Conservation (phyloP, 768 basidiomycete species). For the Cystofilobasidium capitatum region DNA sequence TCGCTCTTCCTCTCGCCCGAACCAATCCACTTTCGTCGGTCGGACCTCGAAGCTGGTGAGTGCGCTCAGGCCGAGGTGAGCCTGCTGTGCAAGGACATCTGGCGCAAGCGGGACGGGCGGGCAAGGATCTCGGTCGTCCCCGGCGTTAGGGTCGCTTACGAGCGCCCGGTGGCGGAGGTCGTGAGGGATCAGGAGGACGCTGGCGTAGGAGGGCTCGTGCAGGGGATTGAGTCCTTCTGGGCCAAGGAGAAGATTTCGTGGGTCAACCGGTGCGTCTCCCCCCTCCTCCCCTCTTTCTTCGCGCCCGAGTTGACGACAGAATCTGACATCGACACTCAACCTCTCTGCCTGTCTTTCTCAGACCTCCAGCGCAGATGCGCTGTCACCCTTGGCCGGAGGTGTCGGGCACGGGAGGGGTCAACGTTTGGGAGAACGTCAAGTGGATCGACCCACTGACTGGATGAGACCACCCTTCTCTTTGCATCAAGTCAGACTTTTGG, state of each 20-base stretch:
- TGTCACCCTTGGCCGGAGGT: conserved; percentile 28
- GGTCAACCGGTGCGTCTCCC: background rate
- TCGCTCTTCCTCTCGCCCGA: background rate
- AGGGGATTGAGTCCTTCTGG: background rate
- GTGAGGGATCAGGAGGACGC: conserved; percentile 9
- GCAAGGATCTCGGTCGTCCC: conserved; percentile 23
- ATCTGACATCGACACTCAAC: background rate
- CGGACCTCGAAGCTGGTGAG: background rate
- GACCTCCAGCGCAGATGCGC: conserved; percentile 18
- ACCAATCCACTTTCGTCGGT: conserved; percentile 18
- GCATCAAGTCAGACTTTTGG: background rate
- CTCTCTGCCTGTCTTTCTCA: background rate
- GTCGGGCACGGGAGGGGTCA: conserved; percentile 14
- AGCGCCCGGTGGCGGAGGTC: conserved; percentile 19
- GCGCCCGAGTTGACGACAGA: background rate
- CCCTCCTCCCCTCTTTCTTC: background rate
- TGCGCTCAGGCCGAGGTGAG: conserved; percentile 25
- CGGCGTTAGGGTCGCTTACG: conserved; percentile 23
- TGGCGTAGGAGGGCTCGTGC: background rate
- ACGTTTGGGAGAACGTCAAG: conserved; percentile 16
- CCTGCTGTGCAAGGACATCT: conserved; percentile 24
- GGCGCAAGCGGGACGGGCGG: background rate
- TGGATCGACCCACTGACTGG: conserved; percentile 15
- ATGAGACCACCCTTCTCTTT: background rate
- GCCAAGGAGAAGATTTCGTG: conserved; percentile 2